A percentile compares a stretch with the other conserved stretches of the same genome.
phyloP scores from a whole-genome alignment of 768 basidiomycete species.

The Trametes meyenii region DNA sequence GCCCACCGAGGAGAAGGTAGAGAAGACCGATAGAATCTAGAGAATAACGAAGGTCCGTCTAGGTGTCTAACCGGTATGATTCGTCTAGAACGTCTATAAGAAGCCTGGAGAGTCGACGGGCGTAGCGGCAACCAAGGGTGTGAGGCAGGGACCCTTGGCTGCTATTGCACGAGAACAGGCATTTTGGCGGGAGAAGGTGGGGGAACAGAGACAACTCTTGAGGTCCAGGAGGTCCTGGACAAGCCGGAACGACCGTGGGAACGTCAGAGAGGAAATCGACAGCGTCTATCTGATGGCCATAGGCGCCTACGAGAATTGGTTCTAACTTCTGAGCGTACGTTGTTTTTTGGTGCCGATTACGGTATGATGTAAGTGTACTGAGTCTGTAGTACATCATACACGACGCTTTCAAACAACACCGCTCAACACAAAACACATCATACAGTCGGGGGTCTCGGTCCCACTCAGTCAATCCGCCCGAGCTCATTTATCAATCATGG shows the following conservation, averaged over 20 bases:
- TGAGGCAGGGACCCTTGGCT: constrained; percentile 45
- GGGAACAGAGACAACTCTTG: constrained; percentile 8
- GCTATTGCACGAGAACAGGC: constrained; percentile 57
- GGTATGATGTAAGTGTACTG: too few species aligned
- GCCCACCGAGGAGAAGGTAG: constrained; percentile 7
- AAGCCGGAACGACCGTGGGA: too few species aligned
- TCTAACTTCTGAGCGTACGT: too few species aligned
- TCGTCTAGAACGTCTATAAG: constrained; percentile 22
- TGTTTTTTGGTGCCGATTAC: too few species aligned
- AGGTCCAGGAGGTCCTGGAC: neutral
- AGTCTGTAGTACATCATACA: too few species aligned
- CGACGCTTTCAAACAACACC: constrained; percentile 12
- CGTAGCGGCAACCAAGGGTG: constrained; percentile 39
- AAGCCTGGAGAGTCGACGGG: constrained; percentile 16
- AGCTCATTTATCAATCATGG: constrained; percentile 26
- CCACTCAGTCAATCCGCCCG: too few species aligned
- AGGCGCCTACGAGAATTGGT: too few species aligned
- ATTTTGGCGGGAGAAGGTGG: constrained; percentile 37
- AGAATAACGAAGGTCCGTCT: constrained; percentile 11
- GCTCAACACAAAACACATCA: constrained; percentile 12
- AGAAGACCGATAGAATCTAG: constrained; percentile 9
- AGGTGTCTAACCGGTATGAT: constrained; percentile 34
- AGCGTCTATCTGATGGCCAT: neutral
- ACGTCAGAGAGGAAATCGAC: neutral
- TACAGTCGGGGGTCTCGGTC: too few species aligned